Base-by-base conservation (phyloP, 73 alveolate genomes). In the Effrenium voratum region DNA sequence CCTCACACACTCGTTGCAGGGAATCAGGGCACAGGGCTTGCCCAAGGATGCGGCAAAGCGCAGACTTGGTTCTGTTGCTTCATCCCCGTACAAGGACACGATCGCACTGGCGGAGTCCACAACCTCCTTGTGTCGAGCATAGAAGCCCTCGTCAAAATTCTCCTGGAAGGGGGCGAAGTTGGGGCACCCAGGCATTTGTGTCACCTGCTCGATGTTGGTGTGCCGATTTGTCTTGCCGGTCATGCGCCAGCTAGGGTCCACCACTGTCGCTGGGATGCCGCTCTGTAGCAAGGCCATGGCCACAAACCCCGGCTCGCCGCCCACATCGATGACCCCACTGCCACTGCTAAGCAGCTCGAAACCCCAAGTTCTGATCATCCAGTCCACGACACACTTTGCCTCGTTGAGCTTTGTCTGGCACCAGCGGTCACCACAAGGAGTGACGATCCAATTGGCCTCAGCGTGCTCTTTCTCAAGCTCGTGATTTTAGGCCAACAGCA, bases 361-460 rank as follows among this genome's bases (percentile, higher is more conserved):
- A 28, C 95, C 95, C 95, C 95, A 87, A 30, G 95, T 87, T 55
- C 70, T 32, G 38, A 87, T 87, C 95, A 87, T 87, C 95, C 95
- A 87, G 43, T 87, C 84, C 36, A 87, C 95, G 16, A 87, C 72
- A 43, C 95, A 87, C 68, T 66, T 87, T 76, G 84, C 95, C 41
- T 87, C 95, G 41, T 87, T 70, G 80, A 63, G 84, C 95, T 87
- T 87, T n/a, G 95, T 87, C 95, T 87, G 95, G 76, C 95, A 87
- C 95, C 95, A 87, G 28, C 95, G 84, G 59, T 87, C 95, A 26
- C 95, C 95, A 38, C 95, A 87, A 38, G 95, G 95, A 4, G 95
- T 87, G 50, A 45, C 84, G 32, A 87, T 66, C 95, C 95, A 87
- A 24, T 87, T 87, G n/a, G 95, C 95, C 94, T 86, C 1, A 4